Percentiles rank a stretch among this genome's conserved stretches.
Conservation (phyloP, 2,329 filamentous ascomycete genomes). For the Alternaria novae-zelandiae region DNA sequence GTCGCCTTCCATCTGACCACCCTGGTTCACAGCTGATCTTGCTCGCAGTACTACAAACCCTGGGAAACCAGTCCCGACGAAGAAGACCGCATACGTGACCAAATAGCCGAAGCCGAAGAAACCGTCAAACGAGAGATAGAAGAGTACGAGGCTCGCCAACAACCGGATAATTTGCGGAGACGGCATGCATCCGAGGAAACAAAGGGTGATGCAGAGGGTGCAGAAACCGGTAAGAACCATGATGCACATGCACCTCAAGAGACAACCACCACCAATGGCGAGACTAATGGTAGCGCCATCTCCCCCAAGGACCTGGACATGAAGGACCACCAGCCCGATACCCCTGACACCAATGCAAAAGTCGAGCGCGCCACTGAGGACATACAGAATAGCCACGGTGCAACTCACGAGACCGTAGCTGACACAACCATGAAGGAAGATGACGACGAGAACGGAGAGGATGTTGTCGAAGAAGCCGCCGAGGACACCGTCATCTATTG, state of each 20-base stretch:
- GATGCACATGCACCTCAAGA: constrained; percentile 28
- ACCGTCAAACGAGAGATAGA: constrained; percentile 69
- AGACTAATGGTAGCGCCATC: constrained; percentile 31
- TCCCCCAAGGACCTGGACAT: constrained; percentile 32
- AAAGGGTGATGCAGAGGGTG: constrained; percentile 23
- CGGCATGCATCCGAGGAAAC: constrained; percentile 18
- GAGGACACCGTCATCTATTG: constrained; percentile 94
- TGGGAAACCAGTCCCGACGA: constrained; percentile 76
- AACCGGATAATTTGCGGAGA: constrained; percentile 35
- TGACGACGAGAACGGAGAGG: constrained; percentile 75
- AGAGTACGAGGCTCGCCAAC: constrained; percentile 62
- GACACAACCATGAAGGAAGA: constrained; percentile 51
- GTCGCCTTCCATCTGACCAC: constrained; percentile 41
- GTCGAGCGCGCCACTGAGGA: constrained; percentile 19
- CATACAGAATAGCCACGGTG: constrained; percentile 22
- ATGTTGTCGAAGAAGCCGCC: constrained; percentile 76
- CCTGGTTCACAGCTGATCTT: constrained; percentile 23
- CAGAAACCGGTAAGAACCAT: constrained; percentile 32
- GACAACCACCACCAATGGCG: constrained; percentile 27
- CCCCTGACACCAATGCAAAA: constrained; percentile 24
- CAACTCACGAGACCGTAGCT: constrained; percentile 35
- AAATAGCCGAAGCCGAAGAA: constrained; percentile 70
- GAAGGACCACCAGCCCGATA: constrained; percentile 31
- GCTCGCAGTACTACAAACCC: constrained; percentile 78
- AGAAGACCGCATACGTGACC: constrained; percentile 72